Evolutionary conservation across 2,329 filamentous ascomycete genomes (phyloP).

Genomic region (Fusarium lateritium): DNA sequence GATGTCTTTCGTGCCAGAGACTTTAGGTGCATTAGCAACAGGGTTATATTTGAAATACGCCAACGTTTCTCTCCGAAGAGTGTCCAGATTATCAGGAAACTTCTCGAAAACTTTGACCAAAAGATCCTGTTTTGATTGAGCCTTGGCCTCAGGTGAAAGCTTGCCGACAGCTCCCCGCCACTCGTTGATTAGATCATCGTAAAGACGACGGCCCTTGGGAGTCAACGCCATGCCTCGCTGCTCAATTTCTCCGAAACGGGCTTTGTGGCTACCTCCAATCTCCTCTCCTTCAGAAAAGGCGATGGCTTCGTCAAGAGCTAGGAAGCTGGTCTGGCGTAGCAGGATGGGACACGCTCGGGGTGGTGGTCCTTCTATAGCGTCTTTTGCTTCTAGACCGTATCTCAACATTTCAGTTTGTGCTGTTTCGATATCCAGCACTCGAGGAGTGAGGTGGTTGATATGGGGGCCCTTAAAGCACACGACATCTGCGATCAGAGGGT

Average conservation of each 20-base stretch:
- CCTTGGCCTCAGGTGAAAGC: background rate
- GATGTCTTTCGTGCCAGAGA: conserved; percentile 25
- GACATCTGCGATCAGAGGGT: conserved; percentile 65
- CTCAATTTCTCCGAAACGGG: conserved; percentile 68
- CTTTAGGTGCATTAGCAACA: background rate
- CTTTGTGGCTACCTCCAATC: conserved; percentile 59
- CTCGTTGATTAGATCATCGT: conserved; percentile 59
- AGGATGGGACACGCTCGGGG: conserved; percentile 60
- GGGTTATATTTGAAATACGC: conserved; percentile 58
- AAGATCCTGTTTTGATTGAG: conserved; percentile 35
- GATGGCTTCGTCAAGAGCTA: conserved; percentile 64
- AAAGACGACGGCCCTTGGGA: conserved; percentile 59
- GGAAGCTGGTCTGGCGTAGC: conserved; percentile 68
- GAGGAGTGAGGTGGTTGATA: conserved; percentile 68
- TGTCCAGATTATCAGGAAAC: conserved; percentile 60
- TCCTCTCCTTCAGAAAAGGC: conserved; percentile 53
- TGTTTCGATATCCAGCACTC: conserved; percentile 63
- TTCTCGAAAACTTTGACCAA: conserved; percentile 52
- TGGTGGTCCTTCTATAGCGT: conserved; percentile 67
- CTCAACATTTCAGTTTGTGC: conserved; percentile 61
- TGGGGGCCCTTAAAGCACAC: conserved; percentile 60
- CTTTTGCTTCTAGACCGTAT: conserved; percentile 61
- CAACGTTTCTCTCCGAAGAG: conserved; percentile 55
- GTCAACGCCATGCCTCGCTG: conserved; percentile 67
- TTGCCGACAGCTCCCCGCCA: conserved; percentile 39